phyloP scores from a whole-genome alignment of 2,329 filamentous ascomycete genomes.

The Davidsoniella virescens region DNA sequence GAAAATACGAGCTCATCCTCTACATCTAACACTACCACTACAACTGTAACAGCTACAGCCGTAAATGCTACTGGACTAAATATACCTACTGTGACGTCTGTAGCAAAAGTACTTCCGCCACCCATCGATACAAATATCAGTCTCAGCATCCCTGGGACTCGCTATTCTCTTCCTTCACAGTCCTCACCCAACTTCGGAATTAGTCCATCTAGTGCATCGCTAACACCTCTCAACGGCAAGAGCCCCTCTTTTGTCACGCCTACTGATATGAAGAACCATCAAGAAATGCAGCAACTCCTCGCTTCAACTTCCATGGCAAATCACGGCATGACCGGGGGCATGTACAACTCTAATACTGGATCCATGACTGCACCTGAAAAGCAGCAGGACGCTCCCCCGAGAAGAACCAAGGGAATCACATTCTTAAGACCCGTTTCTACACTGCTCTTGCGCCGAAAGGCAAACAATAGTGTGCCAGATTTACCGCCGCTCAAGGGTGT shows the following conservation, averaged over 20 bases:
- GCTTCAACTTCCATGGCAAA: conserved; percentile 13
- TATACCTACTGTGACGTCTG: conserved; percentile 11
- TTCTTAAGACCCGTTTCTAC: conserved; percentile 45
- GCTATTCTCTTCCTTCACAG: conserved; percentile 9
- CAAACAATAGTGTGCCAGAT: conserved; percentile 32
- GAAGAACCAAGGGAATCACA: conserved; percentile 36
- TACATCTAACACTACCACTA: conserved; percentile 1
- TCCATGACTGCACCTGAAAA: conserved; percentile 23
- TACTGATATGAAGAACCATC: conserved; percentile 28
- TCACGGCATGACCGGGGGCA: conserved; percentile 18
- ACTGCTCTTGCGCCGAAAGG: conserved; percentile 39
- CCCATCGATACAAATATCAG: conserved; percentile 14
- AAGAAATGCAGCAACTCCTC: conserved; percentile 15
- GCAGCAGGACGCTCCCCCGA: conserved; percentile 19
- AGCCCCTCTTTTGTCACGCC: conserved; percentile 32
- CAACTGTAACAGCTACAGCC: neutral
- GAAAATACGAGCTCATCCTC: conserved; percentile 9
- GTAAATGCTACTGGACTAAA: neutral
- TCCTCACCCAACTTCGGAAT: conserved; percentile 7
- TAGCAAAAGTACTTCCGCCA: conserved; percentile 19
- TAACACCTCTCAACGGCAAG: conserved; percentile 16
- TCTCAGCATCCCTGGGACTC: conserved; percentile 1
- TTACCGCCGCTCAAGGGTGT: conserved; percentile 23
- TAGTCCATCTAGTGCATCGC: conserved; percentile 5
- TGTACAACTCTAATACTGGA: conserved; percentile 14